Percentiles rank a stretch among this genome's conserved stretches.
These are phyloP conservation scores for Pseudomonodictys pantanalensis DNA, from an alignment of 495 filamentous ascomycete genomes.

Conservation along the genomic window DNA sequence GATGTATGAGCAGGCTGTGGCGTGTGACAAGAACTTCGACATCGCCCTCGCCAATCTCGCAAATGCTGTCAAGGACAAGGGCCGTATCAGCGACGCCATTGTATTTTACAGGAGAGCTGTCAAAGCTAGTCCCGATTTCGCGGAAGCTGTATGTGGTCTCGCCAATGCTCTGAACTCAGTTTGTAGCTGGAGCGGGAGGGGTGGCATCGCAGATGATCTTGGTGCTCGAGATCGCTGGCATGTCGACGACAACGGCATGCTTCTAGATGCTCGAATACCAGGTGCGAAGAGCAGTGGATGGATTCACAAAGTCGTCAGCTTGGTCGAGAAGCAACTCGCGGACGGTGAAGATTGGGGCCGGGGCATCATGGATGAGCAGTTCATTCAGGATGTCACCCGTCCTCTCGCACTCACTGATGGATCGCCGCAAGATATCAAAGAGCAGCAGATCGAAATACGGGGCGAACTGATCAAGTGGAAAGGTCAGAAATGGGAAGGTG, in stretches of 20 bases:
- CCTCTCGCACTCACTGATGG: slow-evolving; percentile 45
- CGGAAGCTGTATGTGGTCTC: slow-evolving; percentile 93
- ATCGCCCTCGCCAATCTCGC: slow-evolving; percentile 96
- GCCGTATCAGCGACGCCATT: slow-evolving; percentile 87
- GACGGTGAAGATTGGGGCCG: slow-evolving; percentile 88
- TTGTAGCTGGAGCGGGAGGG: slow-evolving; percentile 89
- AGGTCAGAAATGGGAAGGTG: slow-evolving; percentile 80
- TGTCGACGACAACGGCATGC: slow-evolving; percentile 80
- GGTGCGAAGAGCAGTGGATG: slow-evolving; percentile 67
- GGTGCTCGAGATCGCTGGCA: slow-evolving; percentile 90
- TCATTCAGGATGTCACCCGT: slow-evolving; percentile 51
- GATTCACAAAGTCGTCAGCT: slow-evolving; percentile 93
- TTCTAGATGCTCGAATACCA: slow-evolving; percentile 66
- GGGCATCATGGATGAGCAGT: slow-evolving; percentile 60
- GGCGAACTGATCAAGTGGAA: slow-evolving; percentile 65
- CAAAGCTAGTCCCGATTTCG: slow-evolving; percentile 87
- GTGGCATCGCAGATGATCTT: slow-evolving; percentile 69
- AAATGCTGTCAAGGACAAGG: slow-evolving; percentile 97
- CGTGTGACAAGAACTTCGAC: slow-evolving; percentile 88
- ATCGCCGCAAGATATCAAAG: slow-evolving; percentile 38
- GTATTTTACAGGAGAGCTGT: slow-evolving; percentile 89
- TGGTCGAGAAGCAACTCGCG: slow-evolving; percentile 83
- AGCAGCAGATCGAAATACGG: slow-evolving; percentile 44
- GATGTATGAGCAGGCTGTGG: slow-evolving; percentile 96
- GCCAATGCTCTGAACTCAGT: slow-evolving; percentile 96